These are phyloP conservation scores for Lactarius tabidus DNA, from an alignment of 768 basidiomycete species.

Conservation along the genomic window DNA sequence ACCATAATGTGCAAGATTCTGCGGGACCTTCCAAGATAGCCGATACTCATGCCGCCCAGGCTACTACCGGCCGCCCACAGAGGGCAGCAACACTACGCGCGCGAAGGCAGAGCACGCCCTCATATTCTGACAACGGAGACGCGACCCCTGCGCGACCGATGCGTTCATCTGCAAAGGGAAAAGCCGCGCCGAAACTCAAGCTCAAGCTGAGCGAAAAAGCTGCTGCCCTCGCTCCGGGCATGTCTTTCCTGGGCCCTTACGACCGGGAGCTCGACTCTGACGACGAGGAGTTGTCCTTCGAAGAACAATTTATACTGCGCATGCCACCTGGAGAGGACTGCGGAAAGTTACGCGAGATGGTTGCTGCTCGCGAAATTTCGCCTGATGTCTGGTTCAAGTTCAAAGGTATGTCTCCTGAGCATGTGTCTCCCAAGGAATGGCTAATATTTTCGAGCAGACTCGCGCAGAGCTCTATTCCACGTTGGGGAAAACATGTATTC, in stretches of 20 bases:
- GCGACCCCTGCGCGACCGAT: conserved; percentile 40
- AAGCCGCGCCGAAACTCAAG: conserved; percentile 67
- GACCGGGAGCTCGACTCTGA: conserved; percentile 95
- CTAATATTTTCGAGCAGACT: conserved; percentile 50
- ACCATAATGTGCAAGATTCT: conserved; percentile 37
- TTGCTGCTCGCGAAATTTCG: conserved; percentile 68
- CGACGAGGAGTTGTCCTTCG: conserved; percentile 90
- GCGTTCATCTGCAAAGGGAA: conserved; percentile 45
- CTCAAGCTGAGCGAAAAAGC: conserved; percentile 84
- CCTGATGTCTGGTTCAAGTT: conserved; percentile 97
- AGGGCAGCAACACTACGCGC: conserved; percentile 22
- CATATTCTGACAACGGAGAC: conserved; percentile 21
- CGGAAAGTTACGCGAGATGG: conserved; percentile 76
- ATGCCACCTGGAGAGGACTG: conserved; percentile 84
- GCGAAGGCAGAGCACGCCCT: conserved; percentile 29
- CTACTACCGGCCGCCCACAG: conserved; percentile 26
- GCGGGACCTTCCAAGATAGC: conserved; percentile 29
- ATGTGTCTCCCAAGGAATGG: neutral
- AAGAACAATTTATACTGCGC: conserved; percentile 93
- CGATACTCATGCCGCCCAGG: conserved; percentile 18
- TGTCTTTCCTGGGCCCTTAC: conserved; percentile 86
- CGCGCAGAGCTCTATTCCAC: conserved; percentile 86
- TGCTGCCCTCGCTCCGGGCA: conserved; percentile 75
- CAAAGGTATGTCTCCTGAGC: conserved; percentile 56
- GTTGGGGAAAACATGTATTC: conserved; percentile 76